Conservation (phyloP, 2,329 filamentous ascomycete species). For the Pseudocercospora vitis region DNA sequence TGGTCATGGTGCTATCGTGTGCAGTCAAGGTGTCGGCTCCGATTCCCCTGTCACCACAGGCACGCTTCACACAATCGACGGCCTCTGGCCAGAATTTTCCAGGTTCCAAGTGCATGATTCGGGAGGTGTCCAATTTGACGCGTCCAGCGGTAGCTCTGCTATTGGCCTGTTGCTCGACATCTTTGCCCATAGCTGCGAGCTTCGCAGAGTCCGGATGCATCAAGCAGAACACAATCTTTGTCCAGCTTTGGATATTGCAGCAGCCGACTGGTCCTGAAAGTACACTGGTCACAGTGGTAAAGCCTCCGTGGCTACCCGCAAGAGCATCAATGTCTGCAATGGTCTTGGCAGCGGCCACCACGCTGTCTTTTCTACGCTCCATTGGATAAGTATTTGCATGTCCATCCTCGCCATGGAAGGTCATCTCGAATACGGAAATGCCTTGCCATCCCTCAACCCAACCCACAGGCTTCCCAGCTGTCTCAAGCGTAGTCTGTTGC, state of each 20-base stretch:
- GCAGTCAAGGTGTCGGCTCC: conserved; percentile 31
- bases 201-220: conserved; percentile 30
- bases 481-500: conserved; percentile 27
- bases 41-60: conserved; percentile 32
- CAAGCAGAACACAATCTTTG: conserved; percentile 31
- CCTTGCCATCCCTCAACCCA: conserved; percentile 31
- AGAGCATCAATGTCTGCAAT: conserved; percentile 30
- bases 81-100: conserved; percentile 23
- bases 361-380: conserved; percentile 30
- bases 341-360: conserved; percentile 31
- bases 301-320: conserved; percentile 25
- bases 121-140: conserved; percentile 2
- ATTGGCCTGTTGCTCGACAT: conserved; percentile 20
- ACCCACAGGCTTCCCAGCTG: conserved; percentile 26
- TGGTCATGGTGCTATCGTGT: conserved; percentile 37
- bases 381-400: conserved; percentile 39
- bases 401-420: conserved; percentile 21
- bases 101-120: conserved; percentile 20
- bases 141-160: neutral
- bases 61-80: conserved; percentile 30
- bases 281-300: conserved; percentile 34
- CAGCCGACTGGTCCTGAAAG: conserved; percentile 26
- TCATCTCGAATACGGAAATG: conserved; percentile 27
- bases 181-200: conserved; percentile 30
- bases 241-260: conserved; percentile 36